Percentiles rank a stretch among this genome's conserved stretches.
phyloP scores from a whole-genome alignment of 345 rosid species.

The Melaleuca quinquenervia region DNA sequence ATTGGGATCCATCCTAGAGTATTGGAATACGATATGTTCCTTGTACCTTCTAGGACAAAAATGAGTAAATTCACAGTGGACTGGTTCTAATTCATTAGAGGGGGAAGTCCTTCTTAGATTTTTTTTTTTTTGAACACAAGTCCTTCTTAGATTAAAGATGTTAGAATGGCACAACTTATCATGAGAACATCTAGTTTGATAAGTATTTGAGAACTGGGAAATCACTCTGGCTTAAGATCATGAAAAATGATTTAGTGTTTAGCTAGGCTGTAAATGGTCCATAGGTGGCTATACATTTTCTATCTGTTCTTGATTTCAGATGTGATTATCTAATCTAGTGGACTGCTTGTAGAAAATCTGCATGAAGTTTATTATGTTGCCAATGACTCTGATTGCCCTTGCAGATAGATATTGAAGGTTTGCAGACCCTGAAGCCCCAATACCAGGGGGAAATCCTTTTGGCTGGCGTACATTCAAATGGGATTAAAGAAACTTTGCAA shows the following conservation, averaged over 20 bases:
- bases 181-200: neutral
- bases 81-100: neutral
- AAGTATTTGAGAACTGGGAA: neutral
- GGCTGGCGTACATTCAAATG: constrained; percentile 30
- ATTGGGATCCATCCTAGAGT: neutral
- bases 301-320: neutral
- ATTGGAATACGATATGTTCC: neutral
- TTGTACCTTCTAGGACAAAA: neutral
- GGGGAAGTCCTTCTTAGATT: neutral
- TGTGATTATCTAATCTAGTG: neutral
- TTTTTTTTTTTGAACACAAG: no score
- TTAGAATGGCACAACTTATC: neutral
- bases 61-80: neutral
- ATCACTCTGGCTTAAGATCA: neutral
- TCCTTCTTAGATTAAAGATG: neutral
- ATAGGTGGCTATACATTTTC: neutral
- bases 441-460: constrained; percentile 17
- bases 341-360: neutral
- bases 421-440: constrained; percentile 77
- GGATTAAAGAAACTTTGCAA: constrained; percentile 39
- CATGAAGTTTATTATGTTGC: neutral
- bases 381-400: neutral
- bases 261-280: neutral
- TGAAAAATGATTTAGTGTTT: neutral
- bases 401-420: constrained; percentile 77